Evolutionary conservation across 2,329 filamentous ascomycete genomes (phyloP).

Genomic region (Trichoderma sp.): DNA sequence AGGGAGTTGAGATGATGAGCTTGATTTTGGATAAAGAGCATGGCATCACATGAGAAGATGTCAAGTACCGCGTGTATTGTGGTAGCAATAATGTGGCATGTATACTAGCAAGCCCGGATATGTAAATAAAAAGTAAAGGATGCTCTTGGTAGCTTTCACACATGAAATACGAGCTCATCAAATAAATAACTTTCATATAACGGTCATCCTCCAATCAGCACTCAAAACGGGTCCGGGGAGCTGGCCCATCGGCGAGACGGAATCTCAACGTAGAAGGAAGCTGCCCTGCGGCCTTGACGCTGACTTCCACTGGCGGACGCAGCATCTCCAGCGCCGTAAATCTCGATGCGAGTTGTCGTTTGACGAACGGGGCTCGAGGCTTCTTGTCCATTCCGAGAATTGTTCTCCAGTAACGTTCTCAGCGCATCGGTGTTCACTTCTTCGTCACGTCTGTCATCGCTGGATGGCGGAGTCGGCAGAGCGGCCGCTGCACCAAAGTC

Average conservation of each 20-base stretch:
- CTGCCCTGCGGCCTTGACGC: not conserved
- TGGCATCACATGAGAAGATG: not conserved
- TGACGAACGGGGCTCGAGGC: not conserved
- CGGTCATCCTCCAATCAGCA: not conserved
- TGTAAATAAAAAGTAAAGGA: not conserved
- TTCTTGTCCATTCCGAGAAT: not conserved
- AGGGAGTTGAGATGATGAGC: not conserved
- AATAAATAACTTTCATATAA: too few species aligned
- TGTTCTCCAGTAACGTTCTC: not conserved
- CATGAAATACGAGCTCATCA: not conserved
- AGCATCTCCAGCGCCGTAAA: not conserved
- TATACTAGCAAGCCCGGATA: not conserved
- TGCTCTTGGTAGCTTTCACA: not conserved
- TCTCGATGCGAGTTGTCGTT: not conserved
- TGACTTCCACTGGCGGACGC: not conserved
- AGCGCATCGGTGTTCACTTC: not conserved
- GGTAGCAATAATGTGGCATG: not conserved
- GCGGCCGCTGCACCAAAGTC: not conserved
- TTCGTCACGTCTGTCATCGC: not conserved
- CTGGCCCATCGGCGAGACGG: not conserved
- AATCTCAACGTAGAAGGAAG: constrained; percentile 14
- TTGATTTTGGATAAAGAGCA: not conserved
- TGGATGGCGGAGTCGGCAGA: constrained; percentile 10
- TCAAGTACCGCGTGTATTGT: not conserved
- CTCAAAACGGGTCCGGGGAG: constrained; percentile 14